These are phyloP conservation scores for Vachellia pachyceras DNA, from an alignment of 306 rosid genomes.

Conservation along the genomic window DNA sequence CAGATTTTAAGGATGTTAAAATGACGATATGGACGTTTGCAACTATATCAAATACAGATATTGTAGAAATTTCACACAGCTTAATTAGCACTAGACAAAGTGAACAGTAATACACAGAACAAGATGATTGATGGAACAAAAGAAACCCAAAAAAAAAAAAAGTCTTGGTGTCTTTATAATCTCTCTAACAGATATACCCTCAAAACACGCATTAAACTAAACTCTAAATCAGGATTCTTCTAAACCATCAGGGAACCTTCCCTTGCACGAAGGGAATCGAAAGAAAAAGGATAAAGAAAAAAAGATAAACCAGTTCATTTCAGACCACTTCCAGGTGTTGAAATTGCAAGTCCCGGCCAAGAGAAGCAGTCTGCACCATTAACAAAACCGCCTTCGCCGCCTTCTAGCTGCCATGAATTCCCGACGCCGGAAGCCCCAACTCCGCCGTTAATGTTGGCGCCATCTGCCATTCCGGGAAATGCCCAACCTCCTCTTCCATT, in stretches of 20 bases:
- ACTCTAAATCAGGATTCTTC: constrained; percentile 10
- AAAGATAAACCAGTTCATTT: constrained; percentile 48
- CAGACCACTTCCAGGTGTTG: constrained; percentile 82
- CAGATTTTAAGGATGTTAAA: background rate
- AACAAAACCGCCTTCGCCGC: constrained; percentile 63
- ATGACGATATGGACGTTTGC: background rate
- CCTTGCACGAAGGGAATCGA: background rate
- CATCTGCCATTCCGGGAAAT: constrained; percentile 64
- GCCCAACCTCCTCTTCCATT: constrained; percentile 69
- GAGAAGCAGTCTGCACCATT: constrained; percentile 80
- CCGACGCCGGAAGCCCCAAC: constrained; percentile 47
- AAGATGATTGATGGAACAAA: constrained; percentile 17
- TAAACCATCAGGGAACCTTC: background rate
- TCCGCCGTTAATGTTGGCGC: constrained; percentile 24
- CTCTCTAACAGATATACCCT: constrained; percentile 42
- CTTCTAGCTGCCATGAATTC: constrained; percentile 79
- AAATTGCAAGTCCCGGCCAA: constrained; percentile 92
- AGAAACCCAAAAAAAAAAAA: background rate
- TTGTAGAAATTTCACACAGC: constrained; percentile 30
- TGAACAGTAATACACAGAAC: constrained; percentile 17
- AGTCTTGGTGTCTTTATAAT: constrained; percentile 41
- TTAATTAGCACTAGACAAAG: constrained; percentile 11
- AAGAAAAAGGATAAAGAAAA: background rate
- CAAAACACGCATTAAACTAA: constrained; percentile 32
- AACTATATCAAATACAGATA: background rate